These are phyloP conservation scores for Conticribra weissflogii DNA, from an alignment of 108 stramenopile genomes.

Conservation along the genomic window DNA sequence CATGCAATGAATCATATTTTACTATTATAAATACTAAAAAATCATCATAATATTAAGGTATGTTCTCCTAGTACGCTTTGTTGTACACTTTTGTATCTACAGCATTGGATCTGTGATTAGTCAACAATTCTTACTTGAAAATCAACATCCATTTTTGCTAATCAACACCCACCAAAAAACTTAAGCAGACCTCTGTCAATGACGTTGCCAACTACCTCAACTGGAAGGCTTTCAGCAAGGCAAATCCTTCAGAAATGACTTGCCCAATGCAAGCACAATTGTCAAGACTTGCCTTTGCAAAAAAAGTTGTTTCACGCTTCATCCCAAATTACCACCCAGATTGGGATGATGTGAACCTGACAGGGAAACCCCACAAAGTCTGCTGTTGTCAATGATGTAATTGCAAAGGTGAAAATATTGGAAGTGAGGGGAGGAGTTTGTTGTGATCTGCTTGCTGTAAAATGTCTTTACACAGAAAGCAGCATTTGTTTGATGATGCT, in stretches of 20 bases:
- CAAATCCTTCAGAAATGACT: neutral
- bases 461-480: no score
- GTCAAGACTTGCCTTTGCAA: neutral
- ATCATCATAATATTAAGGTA: no score
- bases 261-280: neutral
- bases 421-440: slow-evolving; percentile 6
- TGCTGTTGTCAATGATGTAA: neutral
- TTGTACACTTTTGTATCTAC: no score
- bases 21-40: no score
- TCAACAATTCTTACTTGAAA: no score
- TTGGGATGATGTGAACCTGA: slow-evolving; percentile 8
- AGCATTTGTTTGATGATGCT: no score
- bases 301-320: slow-evolving; percentile 14
- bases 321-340: neutral
- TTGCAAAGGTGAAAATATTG: neutral
- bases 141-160: no score
- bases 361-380: slow-evolving; percentile 13
- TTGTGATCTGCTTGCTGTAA: no score
- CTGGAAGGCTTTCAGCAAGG: neutral
- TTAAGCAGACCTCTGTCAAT: neutral
- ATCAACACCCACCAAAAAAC: slow-evolving; percentile 4
- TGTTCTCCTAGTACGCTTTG: no score
- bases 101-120: no score
- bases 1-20: no score
- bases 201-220: neutral